Percentiles rank a stretch among this genome's conserved stretches.
phyloP scores from a whole-genome alignment of 2,329 filamentous ascomycete genomes.

The Emmonsiellopsis sp. region DNA sequence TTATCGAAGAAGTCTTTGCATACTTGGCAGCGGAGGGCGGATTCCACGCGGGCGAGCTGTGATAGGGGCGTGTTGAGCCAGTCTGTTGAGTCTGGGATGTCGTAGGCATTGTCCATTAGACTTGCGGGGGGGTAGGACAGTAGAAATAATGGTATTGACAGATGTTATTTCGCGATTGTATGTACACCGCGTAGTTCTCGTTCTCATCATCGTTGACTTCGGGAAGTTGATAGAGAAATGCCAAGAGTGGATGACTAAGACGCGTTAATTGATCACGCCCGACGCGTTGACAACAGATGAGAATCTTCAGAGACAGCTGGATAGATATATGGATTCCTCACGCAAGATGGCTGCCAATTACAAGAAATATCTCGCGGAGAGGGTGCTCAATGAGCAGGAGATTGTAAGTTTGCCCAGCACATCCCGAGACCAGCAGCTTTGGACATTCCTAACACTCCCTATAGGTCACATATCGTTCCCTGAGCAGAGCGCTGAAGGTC shows the following conservation, averaged over 20 bases:
- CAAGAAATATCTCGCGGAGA: slow-evolving; percentile 63
- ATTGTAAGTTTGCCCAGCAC: slow-evolving; percentile 45
- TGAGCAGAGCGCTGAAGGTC: slow-evolving; percentile 74
- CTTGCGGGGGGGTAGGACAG: too few species aligned
- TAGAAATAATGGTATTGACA: background rate
- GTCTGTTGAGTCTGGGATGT: slow-evolving; percentile 38
- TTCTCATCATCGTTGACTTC: background rate
- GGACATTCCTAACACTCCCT: background rate
- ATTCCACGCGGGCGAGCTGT: slow-evolving; percentile 53
- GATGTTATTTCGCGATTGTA: background rate
- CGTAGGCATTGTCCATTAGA: slow-evolving; percentile 28
- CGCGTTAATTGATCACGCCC: slow-evolving; percentile 31
- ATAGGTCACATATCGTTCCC: slow-evolving; percentile 75
- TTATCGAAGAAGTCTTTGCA: slow-evolving; percentile 97
- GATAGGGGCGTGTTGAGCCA: slow-evolving; percentile 40
- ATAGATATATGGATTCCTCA: slow-evolving; percentile 3
- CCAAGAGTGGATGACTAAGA: slow-evolving; percentile 35
- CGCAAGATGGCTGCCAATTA: slow-evolving; percentile 44
- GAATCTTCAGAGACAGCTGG: background rate
- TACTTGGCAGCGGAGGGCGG: slow-evolving; percentile 83
- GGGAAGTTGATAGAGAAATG: slow-evolving; percentile 6
- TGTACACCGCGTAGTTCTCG: background rate
- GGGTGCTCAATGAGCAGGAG: slow-evolving; percentile 66
- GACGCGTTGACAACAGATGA: background rate
- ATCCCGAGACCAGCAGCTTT: background rate